Evolutionary conservation across 1,284 basidiomycete genomes (phyloP).

Genomic region (Ustilago crameri): DNA sequence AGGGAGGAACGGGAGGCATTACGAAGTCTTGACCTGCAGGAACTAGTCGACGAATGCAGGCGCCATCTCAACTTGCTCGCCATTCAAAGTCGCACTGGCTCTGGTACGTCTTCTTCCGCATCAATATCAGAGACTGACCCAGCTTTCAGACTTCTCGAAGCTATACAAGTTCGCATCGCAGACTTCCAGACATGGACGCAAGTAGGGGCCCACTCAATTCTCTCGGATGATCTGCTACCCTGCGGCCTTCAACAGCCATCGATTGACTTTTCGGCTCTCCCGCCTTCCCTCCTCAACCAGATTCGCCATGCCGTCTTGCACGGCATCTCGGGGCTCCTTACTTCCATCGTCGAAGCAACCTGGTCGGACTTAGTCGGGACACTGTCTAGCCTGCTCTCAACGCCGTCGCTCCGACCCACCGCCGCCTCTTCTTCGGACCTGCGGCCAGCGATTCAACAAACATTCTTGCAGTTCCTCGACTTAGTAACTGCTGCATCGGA

Average conservation of each 20-base stretch:
- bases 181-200: slow-evolving; percentile 16
- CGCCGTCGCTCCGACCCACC: slow-evolving; percentile 11
- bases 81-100: slow-evolving; percentile 5
- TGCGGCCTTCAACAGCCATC: slow-evolving; percentile 5
- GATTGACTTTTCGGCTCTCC: slow-evolving; percentile 13
- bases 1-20: slow-evolving; percentile 4
- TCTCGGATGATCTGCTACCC: slow-evolving; percentile 30
- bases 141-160: slow-evolving; percentile 6
- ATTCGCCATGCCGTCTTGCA: slow-evolving; percentile 17
- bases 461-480: slow-evolving; percentile 18
- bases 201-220: not conserved
- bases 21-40: slow-evolving; percentile 19
- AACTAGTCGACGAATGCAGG: slow-evolving; percentile 32
- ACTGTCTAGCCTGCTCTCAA: slow-evolving; percentile 9
- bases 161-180: slow-evolving; percentile 13
- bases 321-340: slow-evolving; percentile 6
- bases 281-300: slow-evolving; percentile 5
- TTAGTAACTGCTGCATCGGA: slow-evolving; percentile 2
- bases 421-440: slow-evolving; percentile 8
- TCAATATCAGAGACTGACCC: not conserved
- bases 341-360: slow-evolving; percentile 1
- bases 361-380: slow-evolving; percentile 5
- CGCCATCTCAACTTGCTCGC: slow-evolving; percentile 12
- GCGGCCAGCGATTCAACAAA: slow-evolving; percentile 2
- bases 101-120: not conserved